These are phyloP conservation scores for Yamadazyma nakazawae DNA, from an alignment of 805 yeast genomes.

Conservation along the genomic window DNA sequence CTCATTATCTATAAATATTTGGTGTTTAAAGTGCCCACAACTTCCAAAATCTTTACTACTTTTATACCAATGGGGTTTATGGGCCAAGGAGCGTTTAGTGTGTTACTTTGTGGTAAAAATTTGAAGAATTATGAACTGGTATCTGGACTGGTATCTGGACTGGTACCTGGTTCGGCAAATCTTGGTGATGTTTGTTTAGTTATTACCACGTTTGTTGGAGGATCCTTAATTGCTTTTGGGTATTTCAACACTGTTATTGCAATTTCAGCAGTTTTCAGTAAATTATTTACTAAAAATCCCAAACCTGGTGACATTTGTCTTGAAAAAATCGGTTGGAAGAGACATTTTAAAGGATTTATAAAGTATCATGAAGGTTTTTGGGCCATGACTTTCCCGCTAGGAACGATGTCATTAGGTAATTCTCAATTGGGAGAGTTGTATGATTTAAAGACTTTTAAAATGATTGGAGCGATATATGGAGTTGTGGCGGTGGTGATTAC, in stretches of 20 bases:
- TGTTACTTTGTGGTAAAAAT: conserved; percentile 53
- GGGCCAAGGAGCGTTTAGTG: conserved; percentile 81
- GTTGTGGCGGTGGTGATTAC: conserved; percentile 46
- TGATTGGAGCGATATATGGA: conserved; percentile 61
- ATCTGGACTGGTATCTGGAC: background rate
- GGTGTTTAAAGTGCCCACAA: conserved; percentile 56
- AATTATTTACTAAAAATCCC: conserved; percentile 30
- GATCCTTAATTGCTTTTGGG: conserved; percentile 53
- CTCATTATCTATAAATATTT: conserved; percentile 60
- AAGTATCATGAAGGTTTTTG: conserved; percentile 32
- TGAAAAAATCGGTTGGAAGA: conserved; percentile 11
- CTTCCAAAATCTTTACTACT: conserved; percentile 54
- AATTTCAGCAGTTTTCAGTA: conserved; percentile 39
- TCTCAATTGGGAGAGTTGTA: conserved; percentile 48
- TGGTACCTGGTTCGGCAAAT: background rate
- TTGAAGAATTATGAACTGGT: conserved; percentile 4
- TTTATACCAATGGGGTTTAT: conserved; percentile 80
- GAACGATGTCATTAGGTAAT: conserved; percentile 69
- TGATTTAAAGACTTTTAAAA: conserved; percentile 55
- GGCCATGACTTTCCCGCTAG: conserved; percentile 89
- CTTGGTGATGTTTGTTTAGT: conserved; percentile 5
- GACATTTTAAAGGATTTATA: conserved; percentile 16
- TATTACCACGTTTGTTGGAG: conserved; percentile 32
- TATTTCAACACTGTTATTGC: conserved; percentile 46
- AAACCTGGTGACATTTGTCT: conserved; percentile 20